A percentile compares a stretch with the other conserved stretches of the same genome.
These are phyloP conservation scores for Ilex asprella DNA, from an alignment of 257 asterid genomes.

Conservation along the genomic window DNA sequence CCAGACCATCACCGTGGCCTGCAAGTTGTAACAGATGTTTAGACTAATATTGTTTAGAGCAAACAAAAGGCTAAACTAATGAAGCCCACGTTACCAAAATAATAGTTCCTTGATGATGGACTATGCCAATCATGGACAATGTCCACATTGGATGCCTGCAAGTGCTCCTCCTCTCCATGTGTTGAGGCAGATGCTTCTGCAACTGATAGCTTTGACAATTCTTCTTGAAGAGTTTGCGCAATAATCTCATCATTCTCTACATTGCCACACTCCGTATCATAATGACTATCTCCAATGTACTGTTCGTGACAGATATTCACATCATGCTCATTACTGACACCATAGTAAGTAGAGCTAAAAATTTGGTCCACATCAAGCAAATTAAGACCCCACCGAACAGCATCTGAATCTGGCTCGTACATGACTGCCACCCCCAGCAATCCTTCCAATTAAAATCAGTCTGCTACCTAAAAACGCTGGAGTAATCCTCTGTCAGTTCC, in stretches of 20 bases:
- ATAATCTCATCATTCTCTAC: constrained; percentile 50
- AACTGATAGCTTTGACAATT: constrained; percentile 47
- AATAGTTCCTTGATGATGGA: constrained; percentile 37
- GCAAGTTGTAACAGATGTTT: constrained; percentile 5
- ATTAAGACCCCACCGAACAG: constrained; percentile 44
- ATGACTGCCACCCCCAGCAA: constrained; percentile 26
- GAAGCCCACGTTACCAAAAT: constrained; percentile 30
- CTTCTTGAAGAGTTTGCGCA: constrained; percentile 61
- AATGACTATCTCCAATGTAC: constrained; percentile 38
- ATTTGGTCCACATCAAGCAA: constrained; percentile 53
- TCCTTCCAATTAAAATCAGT: constrained; percentile 6
- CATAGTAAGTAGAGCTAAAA: constrained; percentile 69
- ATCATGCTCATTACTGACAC: constrained; percentile 60
- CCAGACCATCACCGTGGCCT: constrained; percentile 40
- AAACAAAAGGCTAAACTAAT: too few relatives aligned
- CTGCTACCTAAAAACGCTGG: constrained; percentile 15
- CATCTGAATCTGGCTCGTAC: constrained; percentile 68
- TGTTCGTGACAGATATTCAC: constrained; percentile 63
- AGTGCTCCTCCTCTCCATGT: constrained; percentile 34
- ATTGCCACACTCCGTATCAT: constrained; percentile 20
- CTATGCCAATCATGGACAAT: constrained; percentile 46
- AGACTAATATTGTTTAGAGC: too few relatives aligned
- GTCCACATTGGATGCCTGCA: constrained; percentile 22
- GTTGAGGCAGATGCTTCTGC: constrained; percentile 49
- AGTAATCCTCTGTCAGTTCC: neutral